These are phyloP conservation scores for Ustulina deusta DNA, from an alignment of 2,329 filamentous ascomycete genomes.

Conservation along the genomic window DNA sequence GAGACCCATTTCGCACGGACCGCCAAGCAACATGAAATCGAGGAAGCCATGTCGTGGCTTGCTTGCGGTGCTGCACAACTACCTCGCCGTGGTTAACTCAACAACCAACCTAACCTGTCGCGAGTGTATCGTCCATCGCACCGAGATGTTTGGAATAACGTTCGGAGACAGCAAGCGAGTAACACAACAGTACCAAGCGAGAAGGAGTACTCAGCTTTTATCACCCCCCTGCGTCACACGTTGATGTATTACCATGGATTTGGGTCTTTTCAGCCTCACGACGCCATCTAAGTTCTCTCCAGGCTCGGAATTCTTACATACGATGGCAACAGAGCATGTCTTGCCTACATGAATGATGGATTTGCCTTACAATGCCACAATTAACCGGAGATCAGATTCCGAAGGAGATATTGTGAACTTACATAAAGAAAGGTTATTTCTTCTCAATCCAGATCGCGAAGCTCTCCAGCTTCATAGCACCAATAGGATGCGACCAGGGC, in stretches of 20 bases:
- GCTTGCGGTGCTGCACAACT: conserved; percentile 5
- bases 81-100: neutral
- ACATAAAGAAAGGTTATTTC: no score
- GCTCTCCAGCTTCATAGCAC: neutral
- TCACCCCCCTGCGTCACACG: conserved; percentile 6
- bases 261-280: conserved; percentile 4
- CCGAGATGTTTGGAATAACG: neutral
- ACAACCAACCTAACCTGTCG: neutral
- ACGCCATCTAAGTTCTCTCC: neutral
- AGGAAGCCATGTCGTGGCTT: conserved; percentile 8
- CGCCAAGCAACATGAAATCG: neutral
- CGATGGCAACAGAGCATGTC: neutral
- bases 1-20: conserved; percentile 24
- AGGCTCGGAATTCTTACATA: neutral
- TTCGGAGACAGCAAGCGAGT: neutral
- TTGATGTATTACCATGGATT: conserved; percentile 1
- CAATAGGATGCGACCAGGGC: neutral
- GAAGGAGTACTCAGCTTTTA: neutral
- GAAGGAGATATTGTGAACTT: neutral
- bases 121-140: neutral
- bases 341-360: neutral
- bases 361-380: neutral
- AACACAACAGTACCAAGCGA: conserved; percentile 1
- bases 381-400: neutral
- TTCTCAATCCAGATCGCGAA: neutral